phyloP scores from a whole-genome alignment of 2,329 filamentous ascomycete genomes.

The Sporothrix luriei region DNA sequence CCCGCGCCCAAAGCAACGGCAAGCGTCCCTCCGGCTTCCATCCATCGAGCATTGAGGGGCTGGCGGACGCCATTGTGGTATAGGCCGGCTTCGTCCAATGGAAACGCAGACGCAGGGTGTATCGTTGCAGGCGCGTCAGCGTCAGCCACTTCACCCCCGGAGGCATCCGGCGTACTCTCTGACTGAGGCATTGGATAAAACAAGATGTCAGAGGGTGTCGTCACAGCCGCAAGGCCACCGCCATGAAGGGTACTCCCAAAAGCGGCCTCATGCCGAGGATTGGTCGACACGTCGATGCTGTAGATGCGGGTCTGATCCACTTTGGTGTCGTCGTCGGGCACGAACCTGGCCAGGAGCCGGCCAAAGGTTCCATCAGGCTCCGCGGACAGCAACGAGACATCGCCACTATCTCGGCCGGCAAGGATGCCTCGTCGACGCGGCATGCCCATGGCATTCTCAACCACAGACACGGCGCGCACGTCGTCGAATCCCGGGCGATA shows the following conservation, averaged over 20 bases:
- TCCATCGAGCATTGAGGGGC: slow-evolving; percentile 48
- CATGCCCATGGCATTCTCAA: slow-evolving; percentile 42
- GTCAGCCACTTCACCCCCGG: neutral
- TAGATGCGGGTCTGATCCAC: slow-evolving; percentile 54
- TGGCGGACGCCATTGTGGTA: slow-evolving; percentile 33
- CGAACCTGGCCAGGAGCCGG: slow-evolving; percentile 37
- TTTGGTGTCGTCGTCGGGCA: slow-evolving; percentile 60
- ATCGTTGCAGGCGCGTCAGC: neutral
- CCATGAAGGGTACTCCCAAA: slow-evolving; percentile 23
- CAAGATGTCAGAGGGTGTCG: slow-evolving; percentile 41
- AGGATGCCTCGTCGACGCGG: slow-evolving; percentile 44
- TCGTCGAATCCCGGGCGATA: slow-evolving; percentile 53
- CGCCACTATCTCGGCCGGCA: slow-evolving; percentile 55
- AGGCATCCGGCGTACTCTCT: slow-evolving; percentile 22
- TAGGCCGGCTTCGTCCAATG: slow-evolving; percentile 34
- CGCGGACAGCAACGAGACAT: slow-evolving; percentile 51
- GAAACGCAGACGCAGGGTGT: slow-evolving; percentile 36
- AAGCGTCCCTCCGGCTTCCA: slow-evolving; percentile 50
- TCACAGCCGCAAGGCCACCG: slow-evolving; percentile 41
- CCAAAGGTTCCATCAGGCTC: slow-evolving; percentile 39
- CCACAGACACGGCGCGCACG: slow-evolving; percentile 51
- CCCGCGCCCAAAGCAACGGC: slow-evolving; percentile 52
- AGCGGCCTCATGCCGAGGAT: neutral
- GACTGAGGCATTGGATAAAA: slow-evolving; percentile 42
- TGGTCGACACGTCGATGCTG: slow-evolving; percentile 41